phyloP scores from a whole-genome alignment of 1,139 yeast species.

The Lodderomyces jiufengensis region DNA sequence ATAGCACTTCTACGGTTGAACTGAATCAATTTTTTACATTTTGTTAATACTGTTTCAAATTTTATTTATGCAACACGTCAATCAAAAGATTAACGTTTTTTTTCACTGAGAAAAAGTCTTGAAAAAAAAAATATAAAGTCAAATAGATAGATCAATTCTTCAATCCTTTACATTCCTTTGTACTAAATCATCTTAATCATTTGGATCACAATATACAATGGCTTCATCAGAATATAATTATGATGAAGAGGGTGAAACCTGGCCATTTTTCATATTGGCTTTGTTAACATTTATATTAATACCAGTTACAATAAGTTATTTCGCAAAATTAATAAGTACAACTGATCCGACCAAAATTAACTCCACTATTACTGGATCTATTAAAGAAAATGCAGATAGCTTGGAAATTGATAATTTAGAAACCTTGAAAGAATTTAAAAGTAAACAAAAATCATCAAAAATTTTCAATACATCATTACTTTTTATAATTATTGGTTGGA shows the following conservation, averaged over 20 bases:
- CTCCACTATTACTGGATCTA: slow-evolving; percentile 30
- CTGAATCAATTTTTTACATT: neutral
- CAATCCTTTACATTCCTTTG: too few relatives aligned
- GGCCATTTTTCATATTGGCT: slow-evolving; percentile 92
- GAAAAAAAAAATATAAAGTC: too few relatives aligned
- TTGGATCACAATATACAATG: slow-evolving; percentile 7
- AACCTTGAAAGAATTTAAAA: slow-evolving; percentile 40
- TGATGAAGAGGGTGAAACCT: slow-evolving; percentile 89
- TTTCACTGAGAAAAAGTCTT: too few relatives aligned
- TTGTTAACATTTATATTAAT: slow-evolving; percentile 56
- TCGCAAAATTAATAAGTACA: slow-evolving; percentile 23
- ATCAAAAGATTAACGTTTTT: neutral
- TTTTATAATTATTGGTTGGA: slow-evolving; percentile 66
- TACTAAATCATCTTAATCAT: too few relatives aligned
- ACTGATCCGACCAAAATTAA: slow-evolving; percentile 24
- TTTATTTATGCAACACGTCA: slow-evolving; percentile 3
- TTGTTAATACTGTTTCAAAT: neutral
- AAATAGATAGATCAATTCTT: too few relatives aligned
- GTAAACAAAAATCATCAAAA: slow-evolving; percentile 33
- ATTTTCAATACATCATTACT: slow-evolving; percentile 45
- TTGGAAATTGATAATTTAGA: slow-evolving; percentile 40
- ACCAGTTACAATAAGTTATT: slow-evolving; percentile 60
- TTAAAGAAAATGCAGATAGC: slow-evolving; percentile 25
- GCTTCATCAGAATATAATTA: slow-evolving; percentile 57
- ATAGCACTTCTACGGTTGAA: too few relatives aligned